Conservation (phyloP, 352 stramenopile species). For the Phytopythium vexans region DNA sequence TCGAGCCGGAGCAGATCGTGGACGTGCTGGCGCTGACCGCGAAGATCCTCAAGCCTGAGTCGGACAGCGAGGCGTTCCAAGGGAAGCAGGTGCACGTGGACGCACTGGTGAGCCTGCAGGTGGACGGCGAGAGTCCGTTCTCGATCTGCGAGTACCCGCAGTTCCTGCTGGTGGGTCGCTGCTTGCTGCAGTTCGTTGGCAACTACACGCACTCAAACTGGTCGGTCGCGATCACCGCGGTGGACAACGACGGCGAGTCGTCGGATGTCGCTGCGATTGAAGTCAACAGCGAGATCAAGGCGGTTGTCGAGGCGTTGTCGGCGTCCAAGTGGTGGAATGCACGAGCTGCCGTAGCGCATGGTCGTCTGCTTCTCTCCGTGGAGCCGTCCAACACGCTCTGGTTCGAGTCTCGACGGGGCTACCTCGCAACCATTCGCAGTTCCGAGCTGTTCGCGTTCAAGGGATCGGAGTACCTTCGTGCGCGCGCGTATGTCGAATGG, state of each 20-base stretch:
- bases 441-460: constrained; percentile 32
- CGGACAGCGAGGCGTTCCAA: too few relatives aligned
- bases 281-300: constrained; percentile 20
- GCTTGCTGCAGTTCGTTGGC: constrained; percentile 60
- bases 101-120: constrained; percentile 61
- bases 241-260: constrained; percentile 38
- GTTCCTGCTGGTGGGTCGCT: constrained; percentile 62
- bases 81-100: constrained; percentile 52
- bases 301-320: constrained; percentile 28
- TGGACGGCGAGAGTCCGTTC: constrained; percentile 77
- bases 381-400: constrained; percentile 72
- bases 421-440: constrained; percentile 36
- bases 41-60: constrained; percentile 26
- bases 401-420: constrained; percentile 66
- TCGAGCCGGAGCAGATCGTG: constrained; percentile 43
- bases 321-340: constrained; percentile 75
- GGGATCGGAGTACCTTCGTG: constrained; percentile 50
- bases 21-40: constrained; percentile 42
- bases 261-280: constrained; percentile 20
- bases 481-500: constrained; percentile 89
- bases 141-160: constrained; percentile 76
- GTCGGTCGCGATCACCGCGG: constrained; percentile 43
- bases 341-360: constrained; percentile 65
- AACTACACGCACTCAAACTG: constrained; percentile 63
- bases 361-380: constrained; percentile 62